Conservation (phyloP, 169 alveolate species). For the Cryptosporidium xiaoi region DNA sequence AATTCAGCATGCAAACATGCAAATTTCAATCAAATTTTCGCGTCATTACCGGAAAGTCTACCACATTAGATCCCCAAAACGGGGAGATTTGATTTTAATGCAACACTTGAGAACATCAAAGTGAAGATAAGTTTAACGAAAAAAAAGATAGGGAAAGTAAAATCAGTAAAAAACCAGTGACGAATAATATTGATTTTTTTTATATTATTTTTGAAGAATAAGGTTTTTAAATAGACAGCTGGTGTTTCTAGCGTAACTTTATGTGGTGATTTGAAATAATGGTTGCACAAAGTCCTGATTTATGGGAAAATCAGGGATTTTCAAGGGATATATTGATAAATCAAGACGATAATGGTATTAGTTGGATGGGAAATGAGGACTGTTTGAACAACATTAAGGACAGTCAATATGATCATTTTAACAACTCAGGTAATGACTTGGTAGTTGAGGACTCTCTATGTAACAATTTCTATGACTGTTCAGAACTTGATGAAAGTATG, state of each 20-base stretch:
- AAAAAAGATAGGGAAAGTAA: background rate
- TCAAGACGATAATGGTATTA: constrained; percentile 12
- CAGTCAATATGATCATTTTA: background rate
- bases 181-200: too few relatives aligned
- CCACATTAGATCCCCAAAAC: background rate
- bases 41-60: background rate
- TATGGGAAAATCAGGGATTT: constrained; percentile 39
- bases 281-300: constrained; percentile 23
- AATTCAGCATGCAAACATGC: constrained; percentile 58
- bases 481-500: constrained; percentile 52
- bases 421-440: background rate
- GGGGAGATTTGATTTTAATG: background rate
- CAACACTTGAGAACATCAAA: background rate
- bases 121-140: background rate
- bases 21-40: constrained; percentile 16
- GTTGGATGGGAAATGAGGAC: constrained; percentile 42
- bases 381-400: constrained; percentile 36
- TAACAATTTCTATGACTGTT: constrained; percentile 46
- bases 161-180: too few relatives aligned
- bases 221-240: too few relatives aligned
- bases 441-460: constrained; percentile 9
- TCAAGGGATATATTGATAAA: constrained; percentile 33
- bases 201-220: too few relatives aligned
- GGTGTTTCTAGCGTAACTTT: too few relatives aligned
- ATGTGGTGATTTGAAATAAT: background rate